Conservation (phyloP, 2,329 filamentous ascomycete genomes). For the Diaporthe citri region DNA sequence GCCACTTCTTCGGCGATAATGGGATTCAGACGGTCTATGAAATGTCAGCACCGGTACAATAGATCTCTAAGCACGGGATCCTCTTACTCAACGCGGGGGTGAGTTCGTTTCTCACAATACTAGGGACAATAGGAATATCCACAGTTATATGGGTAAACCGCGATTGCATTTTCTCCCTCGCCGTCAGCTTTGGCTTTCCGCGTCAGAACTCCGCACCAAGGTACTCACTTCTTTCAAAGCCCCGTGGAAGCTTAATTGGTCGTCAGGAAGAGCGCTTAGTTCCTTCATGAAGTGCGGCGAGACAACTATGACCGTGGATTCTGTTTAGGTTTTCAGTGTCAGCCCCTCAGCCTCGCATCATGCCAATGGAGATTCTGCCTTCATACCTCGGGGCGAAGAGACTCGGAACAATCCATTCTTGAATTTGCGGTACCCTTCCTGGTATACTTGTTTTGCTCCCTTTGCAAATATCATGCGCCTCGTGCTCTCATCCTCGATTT, state of each 20-base stretch:
- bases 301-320: conserved; percentile 27
- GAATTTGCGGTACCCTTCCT: conserved; percentile 44
- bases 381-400: not conserved
- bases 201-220: not conserved
- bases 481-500: conserved; percentile 45
- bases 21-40: conserved; percentile 51
- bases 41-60: not conserved
- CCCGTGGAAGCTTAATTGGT: conserved; percentile 32
- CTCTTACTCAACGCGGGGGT: conserved; percentile 38
- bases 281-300: conserved; percentile 29
- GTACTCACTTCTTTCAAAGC: conserved; percentile 34
- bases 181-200: not conserved
- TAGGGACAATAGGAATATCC: conserved; percentile 31
- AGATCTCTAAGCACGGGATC: not conserved
- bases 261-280: conserved; percentile 35
- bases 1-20: conserved; percentile 54
- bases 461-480: conserved; percentile 45
- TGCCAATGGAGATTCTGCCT: not conserved
- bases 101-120: conserved; percentile 32
- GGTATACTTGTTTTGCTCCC: conserved; percentile 45
- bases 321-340: conserved; percentile 21
- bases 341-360: not conserved
- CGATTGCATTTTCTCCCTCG: conserved; percentile 33
- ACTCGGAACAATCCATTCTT: conserved; percentile 14
- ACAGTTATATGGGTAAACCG: conserved; percentile 21